Evolutionary conservation across 768 basidiomycete genomes (phyloP).

Genomic region (Peribolospora kevripleyi): DNA sequence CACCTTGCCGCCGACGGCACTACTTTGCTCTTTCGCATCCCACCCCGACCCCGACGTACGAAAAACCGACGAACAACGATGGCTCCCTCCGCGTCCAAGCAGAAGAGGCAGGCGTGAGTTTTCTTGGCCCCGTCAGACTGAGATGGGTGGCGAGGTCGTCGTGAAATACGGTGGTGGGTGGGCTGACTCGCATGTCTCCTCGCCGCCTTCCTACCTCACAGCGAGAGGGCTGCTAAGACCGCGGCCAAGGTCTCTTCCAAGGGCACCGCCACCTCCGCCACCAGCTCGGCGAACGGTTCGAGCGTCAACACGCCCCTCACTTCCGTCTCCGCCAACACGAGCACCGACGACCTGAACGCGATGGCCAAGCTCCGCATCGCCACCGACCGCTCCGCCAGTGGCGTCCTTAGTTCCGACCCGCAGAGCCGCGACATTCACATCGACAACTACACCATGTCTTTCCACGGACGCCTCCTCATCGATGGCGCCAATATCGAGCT

Average conservation of each 20-base stretch:
- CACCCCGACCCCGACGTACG: too few species aligned
- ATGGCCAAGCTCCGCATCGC: slow-evolving; percentile 80
- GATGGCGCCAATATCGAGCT: slow-evolving; percentile 42
- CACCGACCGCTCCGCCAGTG: slow-evolving; percentile 61
- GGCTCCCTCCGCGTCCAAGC: slow-evolving; percentile 26
- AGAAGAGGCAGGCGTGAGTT: slow-evolving; percentile 60
- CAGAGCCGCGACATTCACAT: slow-evolving; percentile 96
- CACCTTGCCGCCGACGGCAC: too few species aligned
- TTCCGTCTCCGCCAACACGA: slow-evolving; percentile 50
- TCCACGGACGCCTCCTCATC: slow-evolving; percentile 63
- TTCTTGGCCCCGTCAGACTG: not conserved
- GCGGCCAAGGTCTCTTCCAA: slow-evolving; percentile 26
- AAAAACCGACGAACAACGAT: slow-evolving; percentile 9
- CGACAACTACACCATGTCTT: slow-evolving; percentile 79
- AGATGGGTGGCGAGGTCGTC: too few species aligned
- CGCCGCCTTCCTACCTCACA: not conserved
- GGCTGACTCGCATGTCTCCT: too few species aligned
- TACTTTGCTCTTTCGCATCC: too few species aligned
- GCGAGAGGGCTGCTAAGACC: slow-evolving; percentile 30
- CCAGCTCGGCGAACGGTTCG: slow-evolving; percentile 37
- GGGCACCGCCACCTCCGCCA: slow-evolving; percentile 26
- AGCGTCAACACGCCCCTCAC: slow-evolving; percentile 55
- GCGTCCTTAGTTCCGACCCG: slow-evolving; percentile 73
- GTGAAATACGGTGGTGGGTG: too few species aligned
- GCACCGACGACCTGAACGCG: slow-evolving; percentile 43